phyloP scores from a whole-genome alignment of 805 yeast species.

The Kockiozyma suomiensis region DNA sequence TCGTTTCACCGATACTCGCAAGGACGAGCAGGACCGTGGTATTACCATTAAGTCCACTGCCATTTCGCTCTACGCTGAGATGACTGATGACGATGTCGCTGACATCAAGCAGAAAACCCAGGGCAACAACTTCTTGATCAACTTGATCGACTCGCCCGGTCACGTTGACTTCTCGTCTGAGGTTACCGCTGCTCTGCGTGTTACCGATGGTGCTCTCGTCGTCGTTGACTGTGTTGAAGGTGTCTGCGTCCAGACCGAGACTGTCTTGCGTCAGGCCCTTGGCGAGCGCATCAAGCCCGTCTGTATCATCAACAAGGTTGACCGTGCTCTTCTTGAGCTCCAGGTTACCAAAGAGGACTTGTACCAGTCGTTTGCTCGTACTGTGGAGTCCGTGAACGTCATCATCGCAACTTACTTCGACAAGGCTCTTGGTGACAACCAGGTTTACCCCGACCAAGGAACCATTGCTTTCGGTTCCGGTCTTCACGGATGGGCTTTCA shows the following conservation, averaged over 20 bases:
- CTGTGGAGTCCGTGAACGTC: slow-evolving; percentile 99
- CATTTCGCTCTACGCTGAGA: slow-evolving; percentile 89
- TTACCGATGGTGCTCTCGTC: slow-evolving; percentile 99
- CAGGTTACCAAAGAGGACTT: slow-evolving; percentile 99
- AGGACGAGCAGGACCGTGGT: slow-evolving; percentile 99
- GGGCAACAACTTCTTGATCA: slow-evolving; percentile 93
- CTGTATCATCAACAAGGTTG: slow-evolving; percentile 98
- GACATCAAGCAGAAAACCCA: slow-evolving; percentile 87
- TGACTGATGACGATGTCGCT: slow-evolving; percentile 81
- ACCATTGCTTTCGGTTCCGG: slow-evolving; percentile 99
- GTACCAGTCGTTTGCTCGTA: slow-evolving; percentile 97
- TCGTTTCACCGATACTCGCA: slow-evolving; percentile 99
- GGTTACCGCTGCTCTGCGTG: slow-evolving; percentile 99
- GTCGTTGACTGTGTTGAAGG: slow-evolving; percentile 99
- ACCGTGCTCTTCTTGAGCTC: slow-evolving; percentile 98
- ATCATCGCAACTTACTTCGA: slow-evolving; percentile 95
- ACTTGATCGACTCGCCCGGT: slow-evolving; percentile 99
- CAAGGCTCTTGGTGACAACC: slow-evolving; percentile 88
- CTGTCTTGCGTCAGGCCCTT: slow-evolving; percentile 97
- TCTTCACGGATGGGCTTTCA: slow-evolving; percentile 99
- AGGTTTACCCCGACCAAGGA: slow-evolving; percentile 98
- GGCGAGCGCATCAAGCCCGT: slow-evolving; percentile 99
- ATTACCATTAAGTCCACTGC: slow-evolving; percentile 99
- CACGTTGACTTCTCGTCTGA: slow-evolving; percentile 99
- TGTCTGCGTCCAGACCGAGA: slow-evolving; percentile 99